Conservation (phyloP, 2,329 filamentous ascomycete genomes). For the Phyllosticta citrichinensis region DNA sequence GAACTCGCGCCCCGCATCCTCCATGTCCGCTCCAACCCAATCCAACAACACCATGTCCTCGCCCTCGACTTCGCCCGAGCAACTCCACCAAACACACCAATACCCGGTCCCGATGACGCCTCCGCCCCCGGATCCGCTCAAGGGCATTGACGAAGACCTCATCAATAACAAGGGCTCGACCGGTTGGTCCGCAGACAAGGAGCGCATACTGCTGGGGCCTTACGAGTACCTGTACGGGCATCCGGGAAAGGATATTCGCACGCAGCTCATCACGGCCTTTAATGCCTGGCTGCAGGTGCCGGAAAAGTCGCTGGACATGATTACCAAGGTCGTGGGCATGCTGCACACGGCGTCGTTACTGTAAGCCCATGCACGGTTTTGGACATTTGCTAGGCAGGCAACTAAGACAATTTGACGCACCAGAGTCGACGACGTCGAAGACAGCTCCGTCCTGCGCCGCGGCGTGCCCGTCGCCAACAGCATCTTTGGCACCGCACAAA, state of each 20-base stretch:
- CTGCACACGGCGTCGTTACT: conserved; percentile 75
- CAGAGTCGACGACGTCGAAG: conserved; percentile 75
- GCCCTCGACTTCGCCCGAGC: conserved; percentile 1
- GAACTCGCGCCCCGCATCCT: conserved; percentile 15
- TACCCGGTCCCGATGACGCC: conserved; percentile 24
- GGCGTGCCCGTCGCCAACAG: conserved; percentile 73
- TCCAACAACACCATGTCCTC: neutral
- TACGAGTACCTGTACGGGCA: conserved; percentile 72
- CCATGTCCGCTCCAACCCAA: conserved; percentile 9
- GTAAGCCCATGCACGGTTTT: conserved; percentile 17
- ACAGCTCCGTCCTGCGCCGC: conserved; percentile 64
- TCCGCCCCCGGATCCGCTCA: conserved; percentile 17
- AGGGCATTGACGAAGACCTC: conserved; percentile 26
- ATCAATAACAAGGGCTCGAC: conserved; percentile 29
- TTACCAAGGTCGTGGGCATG: conserved; percentile 74
- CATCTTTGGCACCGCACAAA: conserved; percentile 79
- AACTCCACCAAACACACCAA: conserved; percentile 11
- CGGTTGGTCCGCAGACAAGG: conserved; percentile 64
- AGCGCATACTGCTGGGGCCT: conserved; percentile 65
- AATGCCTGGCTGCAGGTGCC: conserved; percentile 73
- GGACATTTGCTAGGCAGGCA: neutral
- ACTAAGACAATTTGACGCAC: neutral
- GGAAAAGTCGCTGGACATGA: conserved; percentile 56
- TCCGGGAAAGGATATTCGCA: conserved; percentile 76
- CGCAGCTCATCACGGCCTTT: conserved; percentile 70